Conservation (phyloP, 2,329 filamentous ascomycete genomes). For the Curvularia eragrostidis region DNA sequence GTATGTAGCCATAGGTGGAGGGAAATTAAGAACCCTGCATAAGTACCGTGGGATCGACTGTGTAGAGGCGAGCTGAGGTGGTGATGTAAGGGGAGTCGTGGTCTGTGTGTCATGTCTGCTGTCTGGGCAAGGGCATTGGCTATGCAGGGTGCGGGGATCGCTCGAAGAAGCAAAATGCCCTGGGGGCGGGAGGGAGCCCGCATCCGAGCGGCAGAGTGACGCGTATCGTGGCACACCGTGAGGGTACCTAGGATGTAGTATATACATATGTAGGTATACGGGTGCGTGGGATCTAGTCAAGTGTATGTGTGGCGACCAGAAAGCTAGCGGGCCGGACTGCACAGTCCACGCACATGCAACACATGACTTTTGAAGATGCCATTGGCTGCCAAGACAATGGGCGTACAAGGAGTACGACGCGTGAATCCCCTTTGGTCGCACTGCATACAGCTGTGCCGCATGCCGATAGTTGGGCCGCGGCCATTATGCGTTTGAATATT, state of each 20-base stretch:
- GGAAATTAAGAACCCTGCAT: neutral
- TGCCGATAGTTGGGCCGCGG: too few relatives aligned
- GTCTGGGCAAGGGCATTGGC: slow-evolving; percentile 1
- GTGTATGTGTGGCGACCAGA: neutral
- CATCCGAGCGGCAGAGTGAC: slow-evolving; percentile 15
- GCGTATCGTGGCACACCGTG: slow-evolving; percentile 7
- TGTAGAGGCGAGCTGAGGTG: neutral
- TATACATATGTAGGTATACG: neutral
- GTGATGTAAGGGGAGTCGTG: neutral
- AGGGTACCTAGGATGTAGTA: neutral
- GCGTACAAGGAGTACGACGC: slow-evolving; percentile 24
- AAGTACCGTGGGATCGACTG: neutral
- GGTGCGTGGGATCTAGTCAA: neutral
- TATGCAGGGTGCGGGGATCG: slow-evolving; percentile 16
- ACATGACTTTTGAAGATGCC: neutral
- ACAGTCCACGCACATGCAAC: neutral
- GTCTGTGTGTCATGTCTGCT: slow-evolving; percentile 3
- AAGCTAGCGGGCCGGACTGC: neutral
- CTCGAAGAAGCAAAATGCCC: slow-evolving; percentile 17
- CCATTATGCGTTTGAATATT: too few relatives aligned
- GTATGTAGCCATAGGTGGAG: neutral
- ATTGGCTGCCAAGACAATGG: slow-evolving; percentile 7
- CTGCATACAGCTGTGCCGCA: slow-evolving; percentile 2
- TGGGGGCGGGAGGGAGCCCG: slow-evolving; percentile 10
- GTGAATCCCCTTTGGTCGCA: slow-evolving; percentile 19